Base-by-base conservation (phyloP, 306 rosid genomes). In the Citrullus colocynthis region DNA sequence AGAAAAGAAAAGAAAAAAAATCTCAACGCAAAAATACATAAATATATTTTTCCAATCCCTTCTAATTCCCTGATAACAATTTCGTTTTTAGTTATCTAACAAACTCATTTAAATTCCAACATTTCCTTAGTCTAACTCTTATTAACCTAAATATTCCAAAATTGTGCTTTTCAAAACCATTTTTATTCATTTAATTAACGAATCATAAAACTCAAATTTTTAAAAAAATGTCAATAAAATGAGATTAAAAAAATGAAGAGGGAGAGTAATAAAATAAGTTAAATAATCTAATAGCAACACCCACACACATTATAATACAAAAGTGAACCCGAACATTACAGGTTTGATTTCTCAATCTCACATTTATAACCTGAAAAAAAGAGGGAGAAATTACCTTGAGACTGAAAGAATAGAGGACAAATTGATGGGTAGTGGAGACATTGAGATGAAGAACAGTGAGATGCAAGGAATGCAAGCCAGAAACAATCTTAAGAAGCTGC, bases 381-480 rank as follows among this genome's bases (percentile, higher is more conserved):
- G 9, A 12, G 0, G 16, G 11, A 48, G 16, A 48, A 48, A 48
- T 51, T 17, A 55, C 79, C 79, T 76, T 76, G 71, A 76, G 71
- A 76, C 42, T 76, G 41, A 76, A 41, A 20, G 70, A 42, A 17
- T 76, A 76, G 28, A 76, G 56, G 2, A 44, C 57, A 21, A 60
- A 15, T 12, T 41, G 71, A 28, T 76, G 56, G 6, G 65, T 28
- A 39, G 70, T 76, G 8, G 79, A 57, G 71, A 76, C 71, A 59
- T 76, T 76, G 70, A 76, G 79, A 16, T 76, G 79, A 76, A 76
- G 79, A 59, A 76, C 70, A 45, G 58, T 12, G 70, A 76, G 79
- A 15, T 13, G 55, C 79, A 76, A 57, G 39, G 8, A 3, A 21
- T 76, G 70, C 69, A 76, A 59, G 15, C 71, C 79, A 24, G 70